These are phyloP conservation scores for Phyllosticta paracitricarpa DNA, from an alignment of 2,329 filamentous ascomycete genomes.

Conservation along the genomic window DNA sequence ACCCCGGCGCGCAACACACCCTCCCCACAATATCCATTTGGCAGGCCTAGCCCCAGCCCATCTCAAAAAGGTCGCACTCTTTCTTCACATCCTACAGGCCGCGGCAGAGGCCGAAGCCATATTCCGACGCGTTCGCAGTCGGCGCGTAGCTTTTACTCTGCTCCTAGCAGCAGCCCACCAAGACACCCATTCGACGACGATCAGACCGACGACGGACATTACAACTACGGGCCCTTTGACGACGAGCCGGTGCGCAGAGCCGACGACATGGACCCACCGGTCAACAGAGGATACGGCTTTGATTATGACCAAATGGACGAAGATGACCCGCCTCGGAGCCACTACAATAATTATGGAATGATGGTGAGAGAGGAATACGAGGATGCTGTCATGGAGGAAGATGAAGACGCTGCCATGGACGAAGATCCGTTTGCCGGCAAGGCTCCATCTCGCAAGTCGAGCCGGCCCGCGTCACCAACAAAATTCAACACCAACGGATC, in stretches of 20 bases:
- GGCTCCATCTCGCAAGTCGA: slow-evolving; percentile 5
- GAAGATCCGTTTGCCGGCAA: slow-evolving; percentile 14
- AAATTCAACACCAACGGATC: slow-evolving; percentile 31
- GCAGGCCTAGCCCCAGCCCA: slow-evolving; percentile 5
- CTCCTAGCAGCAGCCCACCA: slow-evolving; percentile 21
- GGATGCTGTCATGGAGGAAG: slow-evolving; percentile 18
- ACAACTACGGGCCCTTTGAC: slow-evolving; percentile 14
- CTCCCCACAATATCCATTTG: slow-evolving; percentile 8
- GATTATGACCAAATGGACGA: slow-evolving; percentile 18
- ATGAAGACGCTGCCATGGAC: slow-evolving; percentile 26
- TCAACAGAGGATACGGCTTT: slow-evolving; percentile 19
- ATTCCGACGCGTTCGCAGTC: slow-evolving; percentile 9
- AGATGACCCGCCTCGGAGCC: neutral
- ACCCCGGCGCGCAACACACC: slow-evolving; percentile 12
- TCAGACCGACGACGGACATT: slow-evolving; percentile 12
- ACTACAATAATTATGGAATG: slow-evolving; percentile 1
- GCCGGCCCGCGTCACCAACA: slow-evolving; percentile 13
- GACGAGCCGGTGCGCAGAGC: slow-evolving; percentile 7
- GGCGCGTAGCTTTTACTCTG: slow-evolving; percentile 12
- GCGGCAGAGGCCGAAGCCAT: slow-evolving; percentile 6
- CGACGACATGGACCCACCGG: slow-evolving; percentile 14
- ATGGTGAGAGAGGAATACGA: slow-evolving; percentile 16
- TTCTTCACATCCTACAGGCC: neutral
- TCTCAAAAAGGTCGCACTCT: slow-evolving; percentile 7
- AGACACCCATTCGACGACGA: slow-evolving; percentile 14